phyloP scores from a whole-genome alignment of 2,329 filamentous ascomycete species.

The Furcasterigmium sp. region DNA sequence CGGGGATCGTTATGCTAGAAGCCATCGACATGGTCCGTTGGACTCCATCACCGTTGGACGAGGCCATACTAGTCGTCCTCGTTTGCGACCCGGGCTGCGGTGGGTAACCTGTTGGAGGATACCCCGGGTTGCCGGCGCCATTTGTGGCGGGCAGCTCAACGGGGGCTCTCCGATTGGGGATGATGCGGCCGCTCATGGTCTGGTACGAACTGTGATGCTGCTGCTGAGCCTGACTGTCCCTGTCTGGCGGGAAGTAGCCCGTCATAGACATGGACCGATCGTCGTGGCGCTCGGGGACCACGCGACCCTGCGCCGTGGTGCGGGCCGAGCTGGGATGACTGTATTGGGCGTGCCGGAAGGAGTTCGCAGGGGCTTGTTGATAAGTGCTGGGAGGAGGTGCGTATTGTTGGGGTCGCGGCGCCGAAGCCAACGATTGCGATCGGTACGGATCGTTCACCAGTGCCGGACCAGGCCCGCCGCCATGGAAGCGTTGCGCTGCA shows the following conservation, averaged over 20 bases:
- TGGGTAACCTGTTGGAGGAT: constrained; percentile 30
- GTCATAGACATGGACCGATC: constrained; percentile 97
- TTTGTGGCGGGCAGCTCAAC: constrained; percentile 31
- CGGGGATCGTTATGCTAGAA: constrained; percentile 70
- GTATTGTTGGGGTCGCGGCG: constrained; percentile 68
- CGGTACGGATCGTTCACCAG: constrained; percentile 82
- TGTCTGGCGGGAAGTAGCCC: constrained; percentile 64
- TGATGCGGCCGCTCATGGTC: constrained; percentile 88
- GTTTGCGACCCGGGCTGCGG: constrained; percentile 49
- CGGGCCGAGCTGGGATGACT: constrained; percentile 57
- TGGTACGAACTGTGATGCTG: constrained; percentile 56
- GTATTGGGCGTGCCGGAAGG: constrained; percentile 75
- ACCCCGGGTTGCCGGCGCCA: constrained; percentile 22
- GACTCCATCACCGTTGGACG: constrained; percentile 44
- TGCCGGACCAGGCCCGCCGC: constrained; percentile 58
- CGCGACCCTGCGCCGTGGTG: constrained; percentile 85
- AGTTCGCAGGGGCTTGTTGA: constrained; percentile 64
- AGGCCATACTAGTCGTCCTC: constrained; percentile 57
- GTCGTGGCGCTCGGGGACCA: constrained; percentile 86
- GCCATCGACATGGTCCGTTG: constrained; percentile 86
- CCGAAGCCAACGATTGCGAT: constrained; percentile 85
- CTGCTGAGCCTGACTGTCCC: constrained; percentile 35
- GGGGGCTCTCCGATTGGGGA: constrained; percentile 62
- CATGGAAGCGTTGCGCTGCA: constrained; percentile 54
- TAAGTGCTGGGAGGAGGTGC: constrained; percentile 57